A percentile compares a stretch with the other conserved stretches of the same genome.
phyloP scores from a whole-genome alignment of 768 basidiomycete genomes.

The Chalciporus piperatus region DNA sequence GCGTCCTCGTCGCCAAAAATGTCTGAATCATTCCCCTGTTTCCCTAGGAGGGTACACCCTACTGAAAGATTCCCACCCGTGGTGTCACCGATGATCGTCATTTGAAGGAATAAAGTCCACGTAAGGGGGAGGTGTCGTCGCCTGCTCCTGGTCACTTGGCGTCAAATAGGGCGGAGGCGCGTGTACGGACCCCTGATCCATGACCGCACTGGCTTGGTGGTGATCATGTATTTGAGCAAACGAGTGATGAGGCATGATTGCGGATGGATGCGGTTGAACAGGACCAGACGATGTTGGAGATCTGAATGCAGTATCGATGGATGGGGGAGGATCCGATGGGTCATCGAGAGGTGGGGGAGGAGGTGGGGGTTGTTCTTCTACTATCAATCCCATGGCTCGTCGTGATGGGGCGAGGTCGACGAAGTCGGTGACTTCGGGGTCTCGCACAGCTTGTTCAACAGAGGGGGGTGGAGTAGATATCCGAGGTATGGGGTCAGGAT shows the following conservation, averaged over 20 bases:
- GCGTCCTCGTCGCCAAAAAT: too few relatives aligned
- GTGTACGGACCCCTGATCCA: slow-evolving; percentile 42
- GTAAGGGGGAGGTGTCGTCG: slow-evolving; percentile 60
- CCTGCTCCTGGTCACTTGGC: slow-evolving; percentile 48
- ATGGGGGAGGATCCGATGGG: slow-evolving; percentile 84
- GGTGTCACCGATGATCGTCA: slow-evolving; percentile 11
- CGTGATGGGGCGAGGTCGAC: slow-evolving; percentile 56
- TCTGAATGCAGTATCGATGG: slow-evolving; percentile 78
- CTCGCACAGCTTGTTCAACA: slow-evolving; percentile 69
- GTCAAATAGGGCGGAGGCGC: slow-evolving; percentile 82
- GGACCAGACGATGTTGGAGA: slow-evolving; percentile 26
- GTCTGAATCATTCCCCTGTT: too few relatives aligned
- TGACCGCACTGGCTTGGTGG: slow-evolving; percentile 30
- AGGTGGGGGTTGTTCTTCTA: slow-evolving; percentile 61
- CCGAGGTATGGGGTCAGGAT: slow-evolving; percentile 64
- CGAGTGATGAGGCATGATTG: slow-evolving; percentile 33
- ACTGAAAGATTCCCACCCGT: neutral
- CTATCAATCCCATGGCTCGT: slow-evolving; percentile 56
- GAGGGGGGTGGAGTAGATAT: slow-evolving; percentile 71
- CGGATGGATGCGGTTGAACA: slow-evolving; percentile 17
- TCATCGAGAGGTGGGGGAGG: slow-evolving; percentile 84
- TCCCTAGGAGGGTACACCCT: too few relatives aligned
- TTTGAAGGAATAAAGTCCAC: slow-evolving; percentile 43
- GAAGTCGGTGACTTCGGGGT: slow-evolving; percentile 67
- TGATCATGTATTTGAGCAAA: slow-evolving; percentile 28